Conservation (phyloP, 495 filamentous ascomycete species). For the Astrothelium macrocarpum region DNA sequence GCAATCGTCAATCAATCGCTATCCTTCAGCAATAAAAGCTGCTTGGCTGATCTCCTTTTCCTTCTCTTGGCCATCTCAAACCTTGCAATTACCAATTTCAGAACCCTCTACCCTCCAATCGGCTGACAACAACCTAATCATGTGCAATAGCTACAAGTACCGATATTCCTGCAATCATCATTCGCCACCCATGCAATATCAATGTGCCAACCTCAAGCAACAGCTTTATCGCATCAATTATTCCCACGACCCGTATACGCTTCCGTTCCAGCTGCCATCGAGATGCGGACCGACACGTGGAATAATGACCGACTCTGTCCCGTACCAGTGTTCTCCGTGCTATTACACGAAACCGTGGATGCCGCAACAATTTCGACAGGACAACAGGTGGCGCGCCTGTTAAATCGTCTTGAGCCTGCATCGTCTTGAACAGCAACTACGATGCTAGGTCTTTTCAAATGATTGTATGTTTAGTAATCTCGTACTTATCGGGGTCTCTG, state of each 20-base stretch:
- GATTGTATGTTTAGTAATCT: no score
- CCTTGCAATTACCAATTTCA: neutral
- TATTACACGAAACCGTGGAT: neutral
- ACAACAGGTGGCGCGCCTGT: neutral
- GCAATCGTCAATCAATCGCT: neutral
- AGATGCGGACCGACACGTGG: neutral
- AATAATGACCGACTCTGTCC: neutral
- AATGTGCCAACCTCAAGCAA: neutral
- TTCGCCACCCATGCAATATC: neutral
- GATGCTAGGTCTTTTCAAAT: no score
- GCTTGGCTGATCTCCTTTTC: neutral
- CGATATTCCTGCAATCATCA: neutral
- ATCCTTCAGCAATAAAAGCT: neutral
- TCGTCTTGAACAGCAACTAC: neutral
- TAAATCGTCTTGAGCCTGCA: neutral
- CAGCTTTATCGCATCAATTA: neutral
- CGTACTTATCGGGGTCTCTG: no score
- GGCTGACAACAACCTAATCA: neutral
- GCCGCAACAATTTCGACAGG: neutral
- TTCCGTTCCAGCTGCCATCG: neutral
- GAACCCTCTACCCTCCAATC: neutral
- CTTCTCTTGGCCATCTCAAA: neutral
- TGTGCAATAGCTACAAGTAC: neutral
- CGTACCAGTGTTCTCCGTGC: neutral
- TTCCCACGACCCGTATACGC: neutral